Conservation (phyloP, 1,284 basidiomycete species). For the Afroboletus lepidellus region DNA sequence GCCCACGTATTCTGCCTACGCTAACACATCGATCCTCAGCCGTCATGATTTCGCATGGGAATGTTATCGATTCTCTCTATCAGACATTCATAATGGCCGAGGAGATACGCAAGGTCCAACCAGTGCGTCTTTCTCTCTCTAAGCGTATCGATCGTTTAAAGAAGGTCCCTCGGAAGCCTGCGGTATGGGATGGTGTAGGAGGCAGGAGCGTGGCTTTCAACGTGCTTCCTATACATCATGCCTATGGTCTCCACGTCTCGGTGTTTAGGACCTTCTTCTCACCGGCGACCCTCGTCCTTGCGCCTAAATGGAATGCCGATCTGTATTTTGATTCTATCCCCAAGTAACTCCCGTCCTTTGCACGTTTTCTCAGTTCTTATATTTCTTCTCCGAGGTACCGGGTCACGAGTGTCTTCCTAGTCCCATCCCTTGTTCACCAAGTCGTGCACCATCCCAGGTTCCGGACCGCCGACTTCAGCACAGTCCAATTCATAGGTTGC, state of each 20-base stretch:
- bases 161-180: conserved; percentile 34
- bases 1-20: too few relatives aligned
- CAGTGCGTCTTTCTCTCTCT: conserved; percentile 9
- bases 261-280: conserved; percentile 48
- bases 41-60: conserved; percentile 75
- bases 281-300: conserved; percentile 50
- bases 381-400: conserved; percentile 44
- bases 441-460: conserved; percentile 56
- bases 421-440: conserved; percentile 68
- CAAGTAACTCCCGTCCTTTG: conserved; percentile 36
- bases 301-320: conserved; percentile 61
- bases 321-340: conserved; percentile 41
- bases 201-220: conserved; percentile 49
- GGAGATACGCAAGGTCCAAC: conserved; percentile 32
- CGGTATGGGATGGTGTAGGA: conserved; percentile 39
- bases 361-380: not conserved
- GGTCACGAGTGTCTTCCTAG: conserved; percentile 48
- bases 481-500: conserved; percentile 42
- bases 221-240: conserved; percentile 69
- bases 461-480: conserved; percentile 52
- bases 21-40: conserved; percentile 39
- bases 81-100: conserved; percentile 39
- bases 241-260: conserved; percentile 58
- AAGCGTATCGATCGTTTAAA: not conserved
- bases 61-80: conserved; percentile 50